phyloP scores from a whole-genome alignment of 768 basidiomycete genomes.

The Cyathus striatus region DNA sequence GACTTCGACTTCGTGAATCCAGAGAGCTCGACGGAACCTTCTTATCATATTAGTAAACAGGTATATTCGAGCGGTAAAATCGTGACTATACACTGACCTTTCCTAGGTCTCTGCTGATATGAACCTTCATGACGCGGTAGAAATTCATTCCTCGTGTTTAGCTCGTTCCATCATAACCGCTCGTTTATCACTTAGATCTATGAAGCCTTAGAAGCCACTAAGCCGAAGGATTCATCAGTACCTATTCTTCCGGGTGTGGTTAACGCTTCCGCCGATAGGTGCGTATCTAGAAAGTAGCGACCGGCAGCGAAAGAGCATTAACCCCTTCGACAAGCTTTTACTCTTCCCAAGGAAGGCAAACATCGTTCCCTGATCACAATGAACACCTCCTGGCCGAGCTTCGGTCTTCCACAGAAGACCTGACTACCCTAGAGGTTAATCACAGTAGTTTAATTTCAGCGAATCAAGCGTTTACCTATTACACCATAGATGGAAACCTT shows the following conservation, averaged over 20 bases:
- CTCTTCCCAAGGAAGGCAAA: slow-evolving; percentile 80
- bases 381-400: slow-evolving; percentile 54
- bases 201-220: slow-evolving; percentile 36
- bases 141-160: too few species aligned
- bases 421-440: slow-evolving; percentile 69
- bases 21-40: slow-evolving; percentile 30
- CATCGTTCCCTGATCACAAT: slow-evolving; percentile 77
- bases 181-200: slow-evolving; percentile 33
- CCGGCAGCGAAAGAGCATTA: too few species aligned
- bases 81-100: too few species aligned
- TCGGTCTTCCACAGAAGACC: slow-evolving; percentile 39
- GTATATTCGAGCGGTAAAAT: too few species aligned
- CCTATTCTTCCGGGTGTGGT: slow-evolving; percentile 40
- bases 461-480: slow-evolving; percentile 2
- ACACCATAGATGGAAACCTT: slow-evolving; percentile 75
- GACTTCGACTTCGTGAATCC: slow-evolving; percentile 66
- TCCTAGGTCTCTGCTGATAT: slow-evolving; percentile 58
- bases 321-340: slow-evolving; percentile 54
- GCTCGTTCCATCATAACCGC: too few species aligned
- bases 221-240: slow-evolving; percentile 30
- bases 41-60: slow-evolving; percentile 67
- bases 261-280: slow-evolving; percentile 86
- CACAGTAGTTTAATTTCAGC: slow-evolving; percentile 4
- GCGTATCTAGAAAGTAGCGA: slow-evolving; percentile 2
- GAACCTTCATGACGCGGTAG: slow-evolving; percentile 44